Conservation (phyloP, 805 yeast genomes). For the Candida dajiaensis region DNA sequence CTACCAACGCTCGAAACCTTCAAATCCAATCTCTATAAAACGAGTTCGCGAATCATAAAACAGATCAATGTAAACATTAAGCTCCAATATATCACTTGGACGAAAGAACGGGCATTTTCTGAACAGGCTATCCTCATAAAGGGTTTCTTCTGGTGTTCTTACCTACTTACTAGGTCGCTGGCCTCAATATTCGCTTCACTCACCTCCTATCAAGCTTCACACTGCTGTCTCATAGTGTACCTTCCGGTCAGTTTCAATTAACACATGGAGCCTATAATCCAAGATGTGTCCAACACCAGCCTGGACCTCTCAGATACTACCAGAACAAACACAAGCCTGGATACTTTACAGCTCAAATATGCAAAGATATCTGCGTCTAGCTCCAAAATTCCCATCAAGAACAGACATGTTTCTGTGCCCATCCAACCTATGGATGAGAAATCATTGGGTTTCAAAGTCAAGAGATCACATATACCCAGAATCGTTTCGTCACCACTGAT, state of each 20-base stretch:
- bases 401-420: slow-evolving; percentile 17
- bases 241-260: neutral
- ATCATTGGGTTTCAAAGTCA: slow-evolving; percentile 3
- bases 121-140: neutral
- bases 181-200: neutral
- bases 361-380: slow-evolving; percentile 4
- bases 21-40: too few relatives aligned
- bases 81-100: neutral
- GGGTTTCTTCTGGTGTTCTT: neutral
- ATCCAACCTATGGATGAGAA: slow-evolving; percentile 16
- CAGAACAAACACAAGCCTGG: neutral
- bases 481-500: slow-evolving; percentile 17
- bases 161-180: neutral
- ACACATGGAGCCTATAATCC: neutral
- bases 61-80: neutral
- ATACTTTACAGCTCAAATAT: slow-evolving; percentile 10
- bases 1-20: neutral
- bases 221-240: neutral
- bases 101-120: neutral
- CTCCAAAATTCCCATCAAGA: slow-evolving; percentile 19
- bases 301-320: neutral
- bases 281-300: neutral
- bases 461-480: slow-evolving; percentile 19
- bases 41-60: neutral
- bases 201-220: neutral